Base-by-base conservation (phyloP, 73 alveolate species). In the Stentor coeruleus region DNA sequence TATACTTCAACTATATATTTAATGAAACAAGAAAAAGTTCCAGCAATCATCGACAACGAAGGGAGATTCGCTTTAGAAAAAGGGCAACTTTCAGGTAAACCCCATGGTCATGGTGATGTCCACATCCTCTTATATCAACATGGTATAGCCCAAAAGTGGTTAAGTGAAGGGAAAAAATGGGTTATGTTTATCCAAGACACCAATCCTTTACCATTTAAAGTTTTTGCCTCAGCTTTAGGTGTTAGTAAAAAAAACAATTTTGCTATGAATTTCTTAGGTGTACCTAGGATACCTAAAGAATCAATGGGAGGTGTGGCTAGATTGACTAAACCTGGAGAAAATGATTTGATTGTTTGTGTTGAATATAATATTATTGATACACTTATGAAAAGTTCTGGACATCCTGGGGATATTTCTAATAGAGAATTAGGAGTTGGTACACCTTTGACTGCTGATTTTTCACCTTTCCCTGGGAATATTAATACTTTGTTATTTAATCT, bases 21-120 rank as follows among this genome's bases (percentile, higher is more conserved):
- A 11, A 94, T 96, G 26, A 96, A 95, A 87, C 95, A 96, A 88
- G 98, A 96, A 77, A 91, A 93, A 80, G 98, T 93, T 20, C 99
- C 99, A 77, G 99, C 99, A 6, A 81, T 96, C 75, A 82, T 96
- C 11, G 98, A 96, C 84, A 95, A 94, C 82, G 93, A 94, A 60
- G 98, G 97, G 40, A 88, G 85, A 49, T 87, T 96, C 40, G 97
- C 98, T 59, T 74, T 72, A 30, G 87, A 81, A 55, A 92, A 88
- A 15, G 74, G 84, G 73, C 82, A 92, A 66, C 66, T 76, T 95
- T 11, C 95, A 86, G 95, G 98, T 0, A 95, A 95, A 82, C 99
- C 99, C 30, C 99, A 95, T 84, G 99, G 99, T 3, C 99, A 96
- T 93, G 99, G 99, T 3, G 99, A 96, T 81, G 94, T 96, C 41